phyloP scores from a whole-genome alignment of 495 filamentous ascomycete species.

The Ramalina intermedia region DNA sequence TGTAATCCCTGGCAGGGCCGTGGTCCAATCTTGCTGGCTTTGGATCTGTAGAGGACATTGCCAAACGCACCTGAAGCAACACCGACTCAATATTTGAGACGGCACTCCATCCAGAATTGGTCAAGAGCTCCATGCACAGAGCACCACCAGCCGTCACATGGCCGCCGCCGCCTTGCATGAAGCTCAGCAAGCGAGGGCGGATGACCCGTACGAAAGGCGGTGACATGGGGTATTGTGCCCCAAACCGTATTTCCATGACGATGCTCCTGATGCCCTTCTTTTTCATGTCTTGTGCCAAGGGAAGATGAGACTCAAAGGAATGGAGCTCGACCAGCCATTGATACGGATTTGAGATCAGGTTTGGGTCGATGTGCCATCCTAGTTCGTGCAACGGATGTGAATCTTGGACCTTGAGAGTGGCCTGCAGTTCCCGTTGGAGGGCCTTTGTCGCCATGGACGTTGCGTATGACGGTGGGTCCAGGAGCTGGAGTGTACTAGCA shows the following conservation, averaged over 20 bases:
- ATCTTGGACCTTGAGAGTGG: constrained; percentile 48
- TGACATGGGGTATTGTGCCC: constrained; percentile 53
- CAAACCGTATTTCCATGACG: constrained; percentile 71
- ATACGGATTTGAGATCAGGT: constrained; percentile 53
- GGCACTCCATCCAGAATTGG: constrained; percentile 67
- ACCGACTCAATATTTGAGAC: constrained; percentile 64
- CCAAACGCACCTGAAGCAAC: constrained; percentile 68
- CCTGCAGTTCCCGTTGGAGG: constrained; percentile 47
- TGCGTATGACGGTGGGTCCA: constrained; percentile 57
- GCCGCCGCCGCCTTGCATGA: constrained; percentile 61
- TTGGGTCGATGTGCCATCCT: constrained; percentile 69
- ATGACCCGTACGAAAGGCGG: constrained; percentile 83
- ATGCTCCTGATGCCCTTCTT: constrained; percentile 43
- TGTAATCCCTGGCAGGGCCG: constrained; percentile 36
- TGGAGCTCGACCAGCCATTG: constrained; percentile 93
- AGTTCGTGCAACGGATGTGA: constrained; percentile 49
- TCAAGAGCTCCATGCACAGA: constrained; percentile 85
- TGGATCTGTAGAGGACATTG: constrained; percentile 53
- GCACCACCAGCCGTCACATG: constrained; percentile 83
- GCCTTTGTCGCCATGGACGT: constrained; percentile 43
- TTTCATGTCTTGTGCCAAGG: constrained; percentile 66
- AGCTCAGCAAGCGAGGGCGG: constrained; percentile 62
- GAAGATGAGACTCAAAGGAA: constrained; percentile 55
- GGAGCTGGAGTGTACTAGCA: constrained; percentile 35
- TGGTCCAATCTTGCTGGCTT: constrained; percentile 52